Evolutionary conservation across 768 basidiomycete genomes (phyloP).

Genomic region (Boletus vermiculosoides): DNA sequence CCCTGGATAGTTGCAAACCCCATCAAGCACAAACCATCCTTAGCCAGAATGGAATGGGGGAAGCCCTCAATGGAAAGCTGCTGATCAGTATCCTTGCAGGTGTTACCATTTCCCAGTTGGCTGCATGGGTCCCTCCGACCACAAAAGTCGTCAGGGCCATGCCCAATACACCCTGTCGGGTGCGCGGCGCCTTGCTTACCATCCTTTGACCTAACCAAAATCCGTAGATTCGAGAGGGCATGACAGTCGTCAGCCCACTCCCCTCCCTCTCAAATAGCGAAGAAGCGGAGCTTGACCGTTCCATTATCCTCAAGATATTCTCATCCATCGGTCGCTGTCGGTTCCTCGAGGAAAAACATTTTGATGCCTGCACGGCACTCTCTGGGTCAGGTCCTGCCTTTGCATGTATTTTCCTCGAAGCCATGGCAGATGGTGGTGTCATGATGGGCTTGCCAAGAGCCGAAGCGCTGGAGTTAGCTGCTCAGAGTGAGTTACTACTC

Average conservation of each 20-base stretch:
- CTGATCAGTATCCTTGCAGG: conserved; percentile 98
- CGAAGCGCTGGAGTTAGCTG: conserved; percentile 92
- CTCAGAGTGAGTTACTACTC: conserved; percentile 69
- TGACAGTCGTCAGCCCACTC: conserved; percentile 89
- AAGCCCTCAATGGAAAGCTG: conserved; percentile 86
- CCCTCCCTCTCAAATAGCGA: conserved; percentile 41
- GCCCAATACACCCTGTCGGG: conserved; percentile 98
- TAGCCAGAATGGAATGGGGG: conserved; percentile 67
- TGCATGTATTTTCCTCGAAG: conserved; percentile 94
- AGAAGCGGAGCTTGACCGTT: conserved; percentile 55
- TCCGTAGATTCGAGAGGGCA: conserved; percentile 92
- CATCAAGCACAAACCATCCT: conserved; percentile 80
- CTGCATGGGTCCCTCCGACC: conserved; percentile 67
- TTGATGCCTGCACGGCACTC: conserved; percentile 96
- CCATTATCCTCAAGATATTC: conserved; percentile 89
- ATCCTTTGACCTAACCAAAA: neutral
- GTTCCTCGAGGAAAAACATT: conserved; percentile 97
- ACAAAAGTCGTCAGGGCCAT: conserved; percentile 92
- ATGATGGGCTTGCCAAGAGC: conserved; percentile 98
- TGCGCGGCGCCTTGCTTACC: conserved; percentile 34
- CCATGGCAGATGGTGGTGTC: conserved; percentile 98
- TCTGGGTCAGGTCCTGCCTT: conserved; percentile 97
- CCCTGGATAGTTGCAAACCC: conserved; percentile 79
- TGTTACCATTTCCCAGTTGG: conserved; percentile 81
- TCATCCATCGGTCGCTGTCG: conserved; percentile 95